phyloP scores from a whole-genome alignment of 495 filamentous ascomycete species.

The Amniculicola lignicola region DNA sequence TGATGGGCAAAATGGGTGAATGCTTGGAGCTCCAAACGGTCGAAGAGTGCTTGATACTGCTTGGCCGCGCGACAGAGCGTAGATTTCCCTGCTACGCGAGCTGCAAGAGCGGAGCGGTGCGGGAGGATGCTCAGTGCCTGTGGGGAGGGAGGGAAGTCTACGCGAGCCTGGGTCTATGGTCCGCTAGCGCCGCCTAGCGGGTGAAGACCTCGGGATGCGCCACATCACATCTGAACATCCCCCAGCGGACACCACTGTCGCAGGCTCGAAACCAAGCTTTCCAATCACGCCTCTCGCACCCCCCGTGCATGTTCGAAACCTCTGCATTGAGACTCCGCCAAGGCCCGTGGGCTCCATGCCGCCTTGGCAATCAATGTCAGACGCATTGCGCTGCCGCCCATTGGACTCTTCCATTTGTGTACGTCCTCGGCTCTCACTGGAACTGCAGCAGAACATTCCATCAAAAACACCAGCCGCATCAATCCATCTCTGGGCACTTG shows the following conservation, averaged over 20 bases:
- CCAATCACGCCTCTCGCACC: slow-evolving; percentile 16
- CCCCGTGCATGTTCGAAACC: background rate
- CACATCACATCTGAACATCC: slow-evolving; percentile 1
- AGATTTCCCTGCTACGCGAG: slow-evolving; percentile 6
- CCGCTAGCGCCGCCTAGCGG: no score
- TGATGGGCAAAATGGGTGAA: slow-evolving; percentile 6
- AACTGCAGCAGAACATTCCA: slow-evolving; percentile 27
- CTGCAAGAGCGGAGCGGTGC: slow-evolving; percentile 8
- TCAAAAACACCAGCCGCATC: slow-evolving; percentile 20
- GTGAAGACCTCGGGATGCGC: no score
- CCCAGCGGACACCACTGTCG: background rate
- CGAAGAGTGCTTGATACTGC: slow-evolving; percentile 12
- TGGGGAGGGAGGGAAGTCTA: no score
- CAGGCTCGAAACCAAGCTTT: slow-evolving; percentile 1
- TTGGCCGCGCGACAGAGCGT: background rate
- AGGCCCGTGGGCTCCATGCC: slow-evolving; percentile 15
- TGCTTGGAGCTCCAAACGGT: background rate
- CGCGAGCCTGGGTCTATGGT: no score
- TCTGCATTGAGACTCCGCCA: slow-evolving; percentile 20
- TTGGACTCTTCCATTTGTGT: slow-evolving; percentile 20
- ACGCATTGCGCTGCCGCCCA: background rate
- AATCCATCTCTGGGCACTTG: background rate
- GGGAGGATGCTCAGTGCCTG: no score
- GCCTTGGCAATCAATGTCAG: slow-evolving; percentile 25
- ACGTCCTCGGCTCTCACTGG: slow-evolving; percentile 3